These are phyloP conservation scores for Phytophthora agathidicida DNA, from an alignment of 352 stramenopile genomes.

Conservation along the genomic window DNA sequence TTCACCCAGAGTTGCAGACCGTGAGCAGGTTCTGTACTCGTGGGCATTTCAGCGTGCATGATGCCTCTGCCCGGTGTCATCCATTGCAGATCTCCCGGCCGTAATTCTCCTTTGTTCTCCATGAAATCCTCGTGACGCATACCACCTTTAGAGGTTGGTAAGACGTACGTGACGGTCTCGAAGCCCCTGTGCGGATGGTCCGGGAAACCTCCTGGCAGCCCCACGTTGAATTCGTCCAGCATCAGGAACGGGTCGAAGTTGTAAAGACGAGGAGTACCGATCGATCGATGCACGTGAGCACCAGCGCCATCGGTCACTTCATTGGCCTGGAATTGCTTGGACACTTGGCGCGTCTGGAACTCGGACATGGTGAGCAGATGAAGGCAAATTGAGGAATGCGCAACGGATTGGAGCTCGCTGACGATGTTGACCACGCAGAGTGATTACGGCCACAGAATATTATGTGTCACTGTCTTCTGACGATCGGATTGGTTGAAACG, in stretches of 20 bases:
- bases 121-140: conserved; percentile 89
- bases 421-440: neutral
- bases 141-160: conserved; percentile 68
- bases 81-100: conserved; percentile 52
- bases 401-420: neutral
- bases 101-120: conserved; percentile 48
- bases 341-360: conserved; percentile 38
- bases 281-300: conserved; percentile 48
- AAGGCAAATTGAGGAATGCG: conserved; percentile 14
- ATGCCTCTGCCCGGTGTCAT: conserved; percentile 55
- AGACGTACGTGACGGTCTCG: conserved; percentile 90
- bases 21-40: conserved; percentile 23
- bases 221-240: conserved; percentile 51
- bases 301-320: conserved; percentile 52
- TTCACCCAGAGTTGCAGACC: conserved; percentile 59
- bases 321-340: conserved; percentile 45
- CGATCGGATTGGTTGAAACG: conserved; percentile 7
- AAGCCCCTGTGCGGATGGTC: conserved; percentile 92
- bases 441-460: conserved; percentile 13
- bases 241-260: conserved; percentile 54
- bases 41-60: conserved; percentile 51
- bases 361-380: conserved; percentile 9
- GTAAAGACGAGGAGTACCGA: conserved; percentile 43
- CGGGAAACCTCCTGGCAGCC: conserved; percentile 77
- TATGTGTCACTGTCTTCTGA: neutral